phyloP scores from a whole-genome alignment of 495 filamentous ascomycete genomes.

The Oleoguttula mirabilis region DNA sequence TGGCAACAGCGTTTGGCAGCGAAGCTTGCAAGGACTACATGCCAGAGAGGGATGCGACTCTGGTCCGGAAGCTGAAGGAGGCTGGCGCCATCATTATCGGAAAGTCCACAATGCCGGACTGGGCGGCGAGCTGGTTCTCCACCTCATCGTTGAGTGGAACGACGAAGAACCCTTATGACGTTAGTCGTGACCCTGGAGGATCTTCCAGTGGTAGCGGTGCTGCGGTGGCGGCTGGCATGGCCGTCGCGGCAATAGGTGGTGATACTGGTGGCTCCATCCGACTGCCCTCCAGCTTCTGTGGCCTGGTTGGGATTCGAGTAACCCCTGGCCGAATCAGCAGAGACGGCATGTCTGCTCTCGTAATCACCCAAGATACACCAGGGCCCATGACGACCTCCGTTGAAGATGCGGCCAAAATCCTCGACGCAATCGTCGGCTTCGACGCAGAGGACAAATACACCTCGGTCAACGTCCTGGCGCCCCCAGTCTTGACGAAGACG shows the following conservation, averaged over 20 bases:
- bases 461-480: not conserved
- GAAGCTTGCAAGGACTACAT: not conserved
- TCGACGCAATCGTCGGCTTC: slow-evolving; percentile 11
- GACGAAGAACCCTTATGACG: slow-evolving; percentile 25
- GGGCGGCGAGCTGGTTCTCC: slow-evolving; percentile 21
- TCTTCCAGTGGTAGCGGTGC: slow-evolving; percentile 19
- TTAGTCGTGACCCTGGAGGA: slow-evolving; percentile 24
- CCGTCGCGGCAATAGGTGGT: slow-evolving; percentile 23
- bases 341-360: slow-evolving; percentile 13
- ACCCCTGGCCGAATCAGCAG: slow-evolving; percentile 19
- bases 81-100: slow-evolving; percentile 12
- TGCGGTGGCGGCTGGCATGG: slow-evolving; percentile 22
- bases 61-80: slow-evolving; percentile 4
- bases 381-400: slow-evolving; percentile 11
- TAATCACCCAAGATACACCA: slow-evolving; percentile 9
- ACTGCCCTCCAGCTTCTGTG: slow-evolving; percentile 12
- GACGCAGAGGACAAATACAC: slow-evolving; percentile 5
- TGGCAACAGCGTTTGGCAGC: slow-evolving; percentile 20
- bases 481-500: not conserved
- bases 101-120: slow-evolving; percentile 17
- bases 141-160: slow-evolving; percentile 26
- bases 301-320: slow-evolving; percentile 10
- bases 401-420: slow-evolving; percentile 7
- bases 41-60: slow-evolving; percentile 6
- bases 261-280: slow-evolving; percentile 18